A percentile compares a stretch with the other conserved stretches of the same genome.
Evolutionary conservation across 1,139 yeast species (phyloP).

Genomic region (Yamadazyma buinensis): DNA sequence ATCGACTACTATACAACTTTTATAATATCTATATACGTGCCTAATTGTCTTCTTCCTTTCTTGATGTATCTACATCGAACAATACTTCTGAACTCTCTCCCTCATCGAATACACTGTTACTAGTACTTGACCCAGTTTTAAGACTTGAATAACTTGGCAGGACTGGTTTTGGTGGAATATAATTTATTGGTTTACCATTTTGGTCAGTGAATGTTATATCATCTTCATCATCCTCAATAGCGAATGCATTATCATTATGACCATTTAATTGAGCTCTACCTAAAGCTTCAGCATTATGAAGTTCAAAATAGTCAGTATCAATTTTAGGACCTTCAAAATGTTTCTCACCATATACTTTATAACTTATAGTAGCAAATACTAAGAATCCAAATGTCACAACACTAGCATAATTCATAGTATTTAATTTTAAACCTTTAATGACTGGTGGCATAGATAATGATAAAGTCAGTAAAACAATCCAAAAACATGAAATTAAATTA

Average conservation of each 20-base stretch:
- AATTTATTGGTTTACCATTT: constrained; percentile 8
- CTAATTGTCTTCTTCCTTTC: neutral
- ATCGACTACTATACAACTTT: too few relatives aligned
- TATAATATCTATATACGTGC: too few relatives aligned
- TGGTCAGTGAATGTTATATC: constrained; percentile 7
- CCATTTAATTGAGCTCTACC: constrained; percentile 10
- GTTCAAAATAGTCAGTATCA: constrained; percentile 47
- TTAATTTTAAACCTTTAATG: constrained; percentile 53
- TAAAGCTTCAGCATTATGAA: constrained; percentile 25
- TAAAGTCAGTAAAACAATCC: constrained; percentile 59
- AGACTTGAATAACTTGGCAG: constrained; percentile 9
- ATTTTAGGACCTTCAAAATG: constrained; percentile 65
- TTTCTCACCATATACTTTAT: constrained; percentile 55
- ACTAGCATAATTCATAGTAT: constrained; percentile 72
- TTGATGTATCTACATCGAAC: constrained; percentile 9
- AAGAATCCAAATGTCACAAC: constrained; percentile 54
- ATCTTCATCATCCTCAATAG: constrained; percentile 13
- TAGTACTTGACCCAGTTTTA: neutral
- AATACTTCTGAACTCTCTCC: constrained; percentile 12
- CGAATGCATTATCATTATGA: constrained; percentile 3
- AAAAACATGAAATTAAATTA: constrained; percentile 55
- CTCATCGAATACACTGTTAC: neutral
- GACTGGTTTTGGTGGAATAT: constrained; percentile 11
- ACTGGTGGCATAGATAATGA: constrained; percentile 74
- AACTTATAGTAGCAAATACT: constrained; percentile 46